Base-by-base conservation (phyloP, 176 grass and related monocot species). In the Pharus latifolius region DNA sequence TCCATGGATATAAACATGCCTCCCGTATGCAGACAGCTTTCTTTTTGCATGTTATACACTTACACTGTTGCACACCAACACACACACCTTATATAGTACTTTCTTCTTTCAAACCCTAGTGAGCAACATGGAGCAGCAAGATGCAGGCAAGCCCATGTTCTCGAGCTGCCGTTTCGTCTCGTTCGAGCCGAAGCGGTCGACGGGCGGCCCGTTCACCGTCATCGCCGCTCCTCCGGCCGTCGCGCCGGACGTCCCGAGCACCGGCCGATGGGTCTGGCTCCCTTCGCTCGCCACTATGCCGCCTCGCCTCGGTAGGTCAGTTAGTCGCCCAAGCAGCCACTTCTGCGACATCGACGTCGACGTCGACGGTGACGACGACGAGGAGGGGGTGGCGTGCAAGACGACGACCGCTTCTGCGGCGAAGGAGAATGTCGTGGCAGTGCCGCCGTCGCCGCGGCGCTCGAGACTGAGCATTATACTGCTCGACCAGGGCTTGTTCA, bases 401-500 rank as follows among this genome's bases (percentile, higher is more conserved):
- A 49, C 9, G 38, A 44, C 48, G 23, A 61, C 6, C 16, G 15
- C 7, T 13, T 31, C 22, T 0, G 13, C 74, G 10, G 32, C 45
- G 2, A 80, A 60, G 13, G 11, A 25, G 49, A 69, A 11, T 17
- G 24, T 42, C 18, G 67, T 62, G 29, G 43, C 6, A 24, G 48
- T 69, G 64, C 5, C 43, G 56, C 37, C n/a, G 0, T 22, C 73
- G 18, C 45, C 40, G 6, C 8, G 16, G 40, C 48, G 56, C 31
- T 84, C 89, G 5, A 82, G 88, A 56, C 77, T 92, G 11, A 35
- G 73, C 13, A 37, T 88, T 14, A 82, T 92, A 53, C 77, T 92
- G 18, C 78, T 88, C 1, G 89, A 88, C 72, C 81, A 92, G 66
- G 85, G 85, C 15, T 10, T 92, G 63, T 92, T 92, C 78, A 92